Conservation (phyloP, 305 asterid species). For the Fraxinus xanthoxyloides region DNA sequence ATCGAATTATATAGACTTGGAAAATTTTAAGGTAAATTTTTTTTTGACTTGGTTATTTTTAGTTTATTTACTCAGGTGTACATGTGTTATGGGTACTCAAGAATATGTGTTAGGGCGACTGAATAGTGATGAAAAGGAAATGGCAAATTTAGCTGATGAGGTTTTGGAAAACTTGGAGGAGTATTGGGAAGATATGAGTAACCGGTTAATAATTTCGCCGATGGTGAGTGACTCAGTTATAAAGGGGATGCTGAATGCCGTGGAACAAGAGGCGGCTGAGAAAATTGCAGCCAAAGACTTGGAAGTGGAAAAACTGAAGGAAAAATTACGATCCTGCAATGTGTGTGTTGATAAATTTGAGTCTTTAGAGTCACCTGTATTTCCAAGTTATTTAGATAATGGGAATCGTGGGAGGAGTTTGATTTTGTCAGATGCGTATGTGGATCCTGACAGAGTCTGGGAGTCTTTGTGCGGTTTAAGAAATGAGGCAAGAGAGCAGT, state of each 20-base stretch:
- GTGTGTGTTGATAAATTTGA: conserved; percentile 21
- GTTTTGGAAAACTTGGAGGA: conserved; percentile 70
- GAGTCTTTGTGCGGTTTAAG: conserved; percentile 41
- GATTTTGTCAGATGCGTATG: conserved; percentile 22
- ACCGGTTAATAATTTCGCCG: conserved; percentile 60
- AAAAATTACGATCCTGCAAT: conserved; percentile 27
- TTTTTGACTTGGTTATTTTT: background rate
- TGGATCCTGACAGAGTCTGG: conserved; percentile 40
- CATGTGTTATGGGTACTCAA: conserved; percentile 46
- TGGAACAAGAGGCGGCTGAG: conserved; percentile 73
- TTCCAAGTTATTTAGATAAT: conserved; percentile 10
- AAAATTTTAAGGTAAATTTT: background rate
- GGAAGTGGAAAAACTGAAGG: conserved; percentile 52
- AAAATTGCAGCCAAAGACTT: conserved; percentile 53
- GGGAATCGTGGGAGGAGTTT: conserved; percentile 20
- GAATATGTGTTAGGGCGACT: conserved; percentile 23
- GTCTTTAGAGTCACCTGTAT: conserved; percentile 16
- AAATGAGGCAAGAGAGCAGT: conserved; percentile 42
- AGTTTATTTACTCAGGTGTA: conserved; percentile 25
- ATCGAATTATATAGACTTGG: background rate
- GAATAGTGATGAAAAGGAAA: conserved; percentile 29
- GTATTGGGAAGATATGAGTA: conserved; percentile 60
- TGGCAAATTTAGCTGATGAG: conserved; percentile 54
- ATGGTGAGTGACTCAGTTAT: conserved; percentile 87
- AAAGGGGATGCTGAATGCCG: conserved; percentile 85